These are phyloP conservation scores for Fraxinus pennsylvanica DNA, from an alignment of 257 asterid species.

Conservation along the genomic window DNA sequence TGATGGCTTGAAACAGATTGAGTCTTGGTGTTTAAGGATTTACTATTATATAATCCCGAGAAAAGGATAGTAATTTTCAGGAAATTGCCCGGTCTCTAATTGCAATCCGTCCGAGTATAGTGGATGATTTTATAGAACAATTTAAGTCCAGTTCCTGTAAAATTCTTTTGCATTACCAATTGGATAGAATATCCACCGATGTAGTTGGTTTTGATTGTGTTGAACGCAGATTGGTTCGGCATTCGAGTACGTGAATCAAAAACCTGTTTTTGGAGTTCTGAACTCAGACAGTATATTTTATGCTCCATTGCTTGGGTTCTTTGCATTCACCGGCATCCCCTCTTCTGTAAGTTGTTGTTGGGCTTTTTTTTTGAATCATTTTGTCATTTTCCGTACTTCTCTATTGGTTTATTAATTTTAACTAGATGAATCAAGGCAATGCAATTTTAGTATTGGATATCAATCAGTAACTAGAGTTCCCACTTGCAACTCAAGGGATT, in stretches of 20 bases:
- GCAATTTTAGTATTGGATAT: neutral
- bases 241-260: constrained; percentile 85
- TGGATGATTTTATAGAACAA: neutral
- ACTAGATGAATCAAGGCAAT: neutral
- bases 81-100: neutral
- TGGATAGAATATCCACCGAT: neutral
- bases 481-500: constrained; percentile 15
- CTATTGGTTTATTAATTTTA: neutral
- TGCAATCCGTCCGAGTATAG: neutral
- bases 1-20: constrained; percentile 4
- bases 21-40: constrained; percentile 12
- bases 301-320: constrained; percentile 92
- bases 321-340: constrained; percentile 83
- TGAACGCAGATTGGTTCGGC: constrained; percentile 77
- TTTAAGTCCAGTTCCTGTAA: neutral
- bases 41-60: neutral
- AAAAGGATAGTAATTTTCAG: neutral
- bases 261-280: constrained; percentile 82
- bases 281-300: constrained; percentile 74
- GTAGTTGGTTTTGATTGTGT: constrained; percentile 27
- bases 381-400: neutral
- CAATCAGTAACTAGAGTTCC: no score
- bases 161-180: neutral
- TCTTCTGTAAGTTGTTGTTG: constrained; percentile 54
- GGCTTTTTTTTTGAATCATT: neutral